Percentiles rank a stretch among this genome's conserved stretches.
Conservation (phyloP, 768 basidiomycete species). For the Xerocomellus dryophilus region DNA sequence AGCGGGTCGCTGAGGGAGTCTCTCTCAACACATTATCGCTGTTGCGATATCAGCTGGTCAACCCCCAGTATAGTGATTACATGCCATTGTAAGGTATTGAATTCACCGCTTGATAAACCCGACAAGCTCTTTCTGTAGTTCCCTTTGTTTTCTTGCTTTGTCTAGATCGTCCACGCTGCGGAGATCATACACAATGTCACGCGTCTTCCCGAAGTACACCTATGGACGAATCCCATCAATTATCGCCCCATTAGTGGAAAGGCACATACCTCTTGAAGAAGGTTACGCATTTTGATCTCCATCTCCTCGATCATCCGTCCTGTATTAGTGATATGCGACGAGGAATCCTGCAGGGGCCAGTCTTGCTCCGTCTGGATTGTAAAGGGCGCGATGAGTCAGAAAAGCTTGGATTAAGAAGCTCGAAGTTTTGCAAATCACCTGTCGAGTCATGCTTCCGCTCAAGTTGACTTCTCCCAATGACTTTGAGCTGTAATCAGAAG, state of each 20-base stretch:
- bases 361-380: constrained; percentile 77
- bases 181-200: constrained; percentile 91
- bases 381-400: constrained; percentile 11
- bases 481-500: constrained; percentile 47
- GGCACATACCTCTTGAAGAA: constrained; percentile 72
- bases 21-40: not conserved
- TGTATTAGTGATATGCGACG: constrained; percentile 90
- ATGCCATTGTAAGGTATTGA: constrained; percentile 15
- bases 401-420: constrained; percentile 6
- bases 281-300: constrained; percentile 98
- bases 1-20: constrained; percentile 21
- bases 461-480: constrained; percentile 75
- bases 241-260: not conserved
- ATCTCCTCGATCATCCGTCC: constrained; percentile 97
- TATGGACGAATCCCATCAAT: constrained; percentile 28
- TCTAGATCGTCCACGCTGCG: constrained; percentile 85
- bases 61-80: constrained; percentile 9
- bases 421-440: constrained; percentile 51
- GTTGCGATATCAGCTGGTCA: constrained; percentile 1
- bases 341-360: constrained; percentile 71
- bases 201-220: constrained; percentile 96
- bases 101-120: constrained; percentile 73
- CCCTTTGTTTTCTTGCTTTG: constrained; percentile 72
- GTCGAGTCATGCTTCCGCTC: constrained; percentile 96
- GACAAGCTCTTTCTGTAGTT: constrained; percentile 88